Base-by-base conservation (phyloP, 805 yeast species). In the Barnettozyma wickerhamii region DNA sequence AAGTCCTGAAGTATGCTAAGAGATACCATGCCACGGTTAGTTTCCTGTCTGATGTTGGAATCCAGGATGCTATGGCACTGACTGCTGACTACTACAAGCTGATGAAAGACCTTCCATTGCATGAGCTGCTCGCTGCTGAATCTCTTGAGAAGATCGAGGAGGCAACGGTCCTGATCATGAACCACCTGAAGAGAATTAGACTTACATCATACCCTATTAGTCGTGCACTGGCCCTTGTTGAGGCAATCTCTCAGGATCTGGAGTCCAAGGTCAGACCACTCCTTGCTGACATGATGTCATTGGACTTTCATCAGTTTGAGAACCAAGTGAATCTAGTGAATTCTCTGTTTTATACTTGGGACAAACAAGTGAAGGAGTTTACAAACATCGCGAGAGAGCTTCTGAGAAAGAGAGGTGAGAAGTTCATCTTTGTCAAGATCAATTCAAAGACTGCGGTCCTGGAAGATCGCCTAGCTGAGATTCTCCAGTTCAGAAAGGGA, bases 21-120 rank as follows among this genome's bases (percentile, higher is more conserved):
- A 68, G 97, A 47, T 85, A 81, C 54, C 95, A 85, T 56, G 81
- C 87, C 1, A 81, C 90, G 0, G 74, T 78, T n/a, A 72, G 83
- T 27, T 82, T 85, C 51, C 64, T 75, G 26, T 75, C 87, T 6
- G 95, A 86, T 52, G 78, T 84, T 2, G 86, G 87, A 0, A 60
- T 91, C 17, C 60, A 66, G 28, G 79, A 76, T 20, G 76, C 83
- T 13, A 46, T 77, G 10, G 64, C 65, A 4, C 60, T 61, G 18
- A 75, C 88, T 0, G 63, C 66, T 10, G 66, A 69, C n/a, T 79
- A 80, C 54, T 81, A 79, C 47, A 73, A 75, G 7, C 63, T 91
- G 20, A 63, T 88, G 49, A 74, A 74, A 34, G 93, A 83, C 39
- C 64, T 90, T 12, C 95, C 95, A 0, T 58, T 87, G 1, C 70